Evolutionary conservation across 306 rosid species (phyloP).

Genomic region (Lupinus albus): DNA sequence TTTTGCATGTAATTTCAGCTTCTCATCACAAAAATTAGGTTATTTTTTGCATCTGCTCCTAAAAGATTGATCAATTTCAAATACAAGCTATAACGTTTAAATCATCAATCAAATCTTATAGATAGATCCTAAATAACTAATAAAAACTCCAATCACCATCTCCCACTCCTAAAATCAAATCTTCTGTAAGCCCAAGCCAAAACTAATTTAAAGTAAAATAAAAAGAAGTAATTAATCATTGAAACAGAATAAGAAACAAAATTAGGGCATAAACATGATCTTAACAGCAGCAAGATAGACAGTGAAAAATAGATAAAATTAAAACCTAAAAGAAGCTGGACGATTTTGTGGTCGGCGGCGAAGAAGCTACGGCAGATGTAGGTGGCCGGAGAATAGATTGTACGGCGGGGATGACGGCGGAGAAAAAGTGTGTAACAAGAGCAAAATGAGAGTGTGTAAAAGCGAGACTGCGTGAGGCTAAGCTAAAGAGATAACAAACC

Average conservation of each 20-base stretch:
- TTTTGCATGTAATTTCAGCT: not conserved
- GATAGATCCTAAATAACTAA: not conserved
- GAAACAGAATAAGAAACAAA: not conserved
- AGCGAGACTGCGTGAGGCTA: not conserved
- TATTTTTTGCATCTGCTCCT: not conserved
- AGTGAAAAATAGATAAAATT: not conserved
- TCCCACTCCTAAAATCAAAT: not conserved
- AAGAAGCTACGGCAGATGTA: not conserved
- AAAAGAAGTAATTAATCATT: too few relatives aligned
- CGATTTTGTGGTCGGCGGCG: not conserved
- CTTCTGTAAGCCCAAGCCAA: not conserved
- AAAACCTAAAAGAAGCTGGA: not conserved
- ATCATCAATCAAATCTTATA: conserved; percentile 3
- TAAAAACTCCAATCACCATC: not conserved
- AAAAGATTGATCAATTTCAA: not conserved
- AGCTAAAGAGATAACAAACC: not conserved
- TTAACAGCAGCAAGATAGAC: not conserved
- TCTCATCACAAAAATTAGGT: not conserved
- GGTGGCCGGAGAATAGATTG: too few relatives aligned
- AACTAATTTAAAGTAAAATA: too few relatives aligned
- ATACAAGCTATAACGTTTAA: not conserved
- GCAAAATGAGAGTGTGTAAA: not conserved
- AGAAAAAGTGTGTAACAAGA: not conserved
- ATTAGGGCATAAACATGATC: not conserved
- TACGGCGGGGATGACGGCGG: not conserved